Evolutionary conservation across 2,329 filamentous ascomycete genomes (phyloP).

Genomic region (Amylocarpus encephaloides): DNA sequence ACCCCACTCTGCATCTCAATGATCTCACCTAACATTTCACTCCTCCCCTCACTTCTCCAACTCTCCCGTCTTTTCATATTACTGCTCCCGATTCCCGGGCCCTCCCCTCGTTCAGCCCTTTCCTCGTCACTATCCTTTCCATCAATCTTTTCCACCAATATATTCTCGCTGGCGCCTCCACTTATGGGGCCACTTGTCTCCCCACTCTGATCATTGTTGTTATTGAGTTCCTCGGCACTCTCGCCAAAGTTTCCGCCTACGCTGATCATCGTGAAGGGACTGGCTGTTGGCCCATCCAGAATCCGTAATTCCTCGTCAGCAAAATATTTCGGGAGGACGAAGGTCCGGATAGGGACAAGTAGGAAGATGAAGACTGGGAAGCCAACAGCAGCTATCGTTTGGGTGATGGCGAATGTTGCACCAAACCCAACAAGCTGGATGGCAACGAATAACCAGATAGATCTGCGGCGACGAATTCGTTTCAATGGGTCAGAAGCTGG

Average conservation of each 20-base stretch:
- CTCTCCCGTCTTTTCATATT: constrained; percentile 14
- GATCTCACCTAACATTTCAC: constrained; percentile 12
- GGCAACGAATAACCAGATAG: constrained; percentile 66
- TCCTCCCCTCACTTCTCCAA: constrained; percentile 15
- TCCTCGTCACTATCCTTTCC: constrained; percentile 21
- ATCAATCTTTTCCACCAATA: constrained; percentile 11
- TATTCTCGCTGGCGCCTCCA: constrained; percentile 14
- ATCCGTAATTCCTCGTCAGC: constrained; percentile 22
- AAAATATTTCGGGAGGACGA: constrained; percentile 36
- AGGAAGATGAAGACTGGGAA: constrained; percentile 48
- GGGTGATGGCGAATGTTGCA: constrained; percentile 75
- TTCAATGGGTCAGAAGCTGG: constrained; percentile 52
- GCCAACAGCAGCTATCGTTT: constrained; percentile 76
- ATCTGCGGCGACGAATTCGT: constrained; percentile 51
- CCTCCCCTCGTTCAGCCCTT: constrained; percentile 24
- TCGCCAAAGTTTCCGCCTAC: constrained; percentile 34
- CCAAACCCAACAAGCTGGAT: constrained; percentile 66
- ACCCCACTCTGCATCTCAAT: constrained; percentile 27
- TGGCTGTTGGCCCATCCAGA: constrained; percentile 65
- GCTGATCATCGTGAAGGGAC: constrained; percentile 30
- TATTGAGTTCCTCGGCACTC: constrained; percentile 7
- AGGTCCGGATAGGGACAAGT: constrained; percentile 24
- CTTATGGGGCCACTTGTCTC: neutral
- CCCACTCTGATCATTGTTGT: neutral
- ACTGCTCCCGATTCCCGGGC: constrained; percentile 7